These are phyloP conservation scores for Salvia miltiorrhiza DNA, from an alignment of 257 asterid genomes.

Conservation along the genomic window DNA sequence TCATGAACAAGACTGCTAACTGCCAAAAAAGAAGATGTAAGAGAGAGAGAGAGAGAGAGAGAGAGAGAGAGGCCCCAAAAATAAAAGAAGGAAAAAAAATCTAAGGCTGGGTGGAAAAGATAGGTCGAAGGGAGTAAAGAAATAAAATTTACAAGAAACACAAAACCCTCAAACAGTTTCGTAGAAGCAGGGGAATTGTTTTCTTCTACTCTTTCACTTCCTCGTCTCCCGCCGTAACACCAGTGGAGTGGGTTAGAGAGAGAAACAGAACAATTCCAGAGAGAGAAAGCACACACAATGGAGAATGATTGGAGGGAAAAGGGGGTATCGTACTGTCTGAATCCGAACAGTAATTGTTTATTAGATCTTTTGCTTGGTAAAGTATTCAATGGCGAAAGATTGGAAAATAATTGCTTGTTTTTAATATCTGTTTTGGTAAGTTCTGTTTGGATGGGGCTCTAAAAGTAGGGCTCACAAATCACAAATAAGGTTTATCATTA, in stretches of 20 bases:
- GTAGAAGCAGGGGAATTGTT: conserved; percentile 82
- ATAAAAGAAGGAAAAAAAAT: neutral
- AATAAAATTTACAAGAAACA: conserved; percentile 18
- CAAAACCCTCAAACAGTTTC: conserved; percentile 38
- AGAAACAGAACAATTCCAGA: conserved; percentile 1
- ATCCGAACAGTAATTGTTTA: conserved; percentile 21
- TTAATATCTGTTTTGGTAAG: neutral
- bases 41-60: conserved; percentile 24
- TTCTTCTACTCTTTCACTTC: conserved; percentile 86
- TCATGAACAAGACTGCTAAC: conserved; percentile 38
- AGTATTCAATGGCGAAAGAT: conserved; percentile 17
- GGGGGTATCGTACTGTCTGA: conserved; percentile 24
- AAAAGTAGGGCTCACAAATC: neutral
- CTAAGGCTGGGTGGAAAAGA: conserved; percentile 28
- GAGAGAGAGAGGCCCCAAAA: neutral
- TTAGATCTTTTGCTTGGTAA: conserved; percentile 16
- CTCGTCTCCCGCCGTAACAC: conserved; percentile 71
- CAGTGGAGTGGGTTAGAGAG: conserved; percentile 28
- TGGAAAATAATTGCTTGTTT: conserved; percentile 27
- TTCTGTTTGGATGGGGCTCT: conserved; percentile 4
- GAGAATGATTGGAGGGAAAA: conserved; percentile 67
- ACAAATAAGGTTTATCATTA: neutral
- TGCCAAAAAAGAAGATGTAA: conserved; percentile 34
- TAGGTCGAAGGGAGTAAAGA: conserved; percentile 22
- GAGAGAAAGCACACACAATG: conserved; percentile 22